phyloP scores from a whole-genome alignment of 257 asterid species.

The Petrea volubilis region DNA sequence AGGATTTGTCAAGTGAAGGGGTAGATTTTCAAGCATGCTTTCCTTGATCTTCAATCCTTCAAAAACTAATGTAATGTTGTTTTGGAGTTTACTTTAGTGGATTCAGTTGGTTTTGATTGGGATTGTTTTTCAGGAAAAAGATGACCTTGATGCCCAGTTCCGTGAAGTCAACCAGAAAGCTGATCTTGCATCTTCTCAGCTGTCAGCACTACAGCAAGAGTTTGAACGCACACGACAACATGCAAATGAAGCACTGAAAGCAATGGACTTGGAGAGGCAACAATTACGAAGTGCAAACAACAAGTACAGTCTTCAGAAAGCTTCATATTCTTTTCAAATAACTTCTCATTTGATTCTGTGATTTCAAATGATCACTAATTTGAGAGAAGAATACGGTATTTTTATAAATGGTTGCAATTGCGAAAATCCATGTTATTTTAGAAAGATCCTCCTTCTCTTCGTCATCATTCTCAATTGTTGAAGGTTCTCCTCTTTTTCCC shows the following conservation, averaged over 20 bases:
- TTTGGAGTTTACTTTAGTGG: conserved; percentile 19
- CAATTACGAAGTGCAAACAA: conserved; percentile 89
- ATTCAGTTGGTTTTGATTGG: conserved; percentile 39
- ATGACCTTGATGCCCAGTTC: conserved; percentile 84
- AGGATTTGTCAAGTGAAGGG: background rate
- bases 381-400: conserved; percentile 12
- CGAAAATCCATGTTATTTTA: background rate
- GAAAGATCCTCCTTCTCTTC: conserved; percentile 7
- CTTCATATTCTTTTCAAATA: background rate
- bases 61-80: background rate
- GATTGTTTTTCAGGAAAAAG: conserved; percentile 74
- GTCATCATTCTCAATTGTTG: background rate
- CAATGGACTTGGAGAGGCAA: conserved; percentile 90
- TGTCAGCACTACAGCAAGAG: conserved; percentile 79
- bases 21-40: background rate
- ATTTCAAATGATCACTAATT: background rate
- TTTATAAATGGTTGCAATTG: conserved; percentile 6
- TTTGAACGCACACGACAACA: conserved; percentile 89
- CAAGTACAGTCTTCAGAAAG: conserved; percentile 53
- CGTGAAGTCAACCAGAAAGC: conserved; percentile 83
- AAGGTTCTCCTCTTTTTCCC: conserved; percentile 4
- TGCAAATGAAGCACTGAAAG: conserved; percentile 90
- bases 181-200: conserved; percentile 72
- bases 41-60: background rate
- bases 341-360: background rate